Base-by-base conservation (phyloP, 345 rosid species). In the Draba incana region DNA sequence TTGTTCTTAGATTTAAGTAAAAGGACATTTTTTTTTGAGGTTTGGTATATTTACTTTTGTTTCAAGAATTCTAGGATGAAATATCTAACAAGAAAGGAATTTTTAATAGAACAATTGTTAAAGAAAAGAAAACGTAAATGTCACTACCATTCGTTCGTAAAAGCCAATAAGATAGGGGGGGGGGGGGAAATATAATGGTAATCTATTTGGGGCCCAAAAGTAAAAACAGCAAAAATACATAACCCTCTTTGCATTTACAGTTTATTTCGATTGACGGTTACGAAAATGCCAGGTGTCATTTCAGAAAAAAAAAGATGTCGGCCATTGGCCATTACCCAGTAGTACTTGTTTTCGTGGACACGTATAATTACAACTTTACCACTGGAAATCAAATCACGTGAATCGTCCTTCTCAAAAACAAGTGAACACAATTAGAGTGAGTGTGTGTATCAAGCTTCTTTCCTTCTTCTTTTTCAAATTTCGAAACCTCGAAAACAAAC, bases 311-410 rank as follows among this genome's bases (percentile, higher is more conserved):
- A 24, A 49, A 30, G 39, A 56, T 23, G 65, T 61, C 66, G 66
- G 66, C 53, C 52, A 31, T 8, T 31, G 35, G 8, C 2, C 7
- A 45, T 10, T n/a, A n/a, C n/a, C n/a, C n/a, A 45, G 15, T 6
- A 62, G 54, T 30, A 61, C 39, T 60, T 60, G 39, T 8, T 53
- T 45, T 61, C 5, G 9, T 28, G 5, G 41, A 30, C 51, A 62
- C 66, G 66, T 42, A 30, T 46, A 62, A 30, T 62, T 46, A 46
- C 42, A 0, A 46, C 66, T 62, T 62, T 62, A 46, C 66, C 66
- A 31, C 66, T 62, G 24, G 10, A 53, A 56, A 8, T 14, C 65
- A 43, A 37, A 15, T 57, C 62, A 35, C 47, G 47, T 39, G 62
- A 57, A 12, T 3, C 0, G 2, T 3, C 13, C 14, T 28, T 3